Base-by-base conservation (phyloP, 148 eudicot genomes). In the Vaccinium darrowii region DNA sequence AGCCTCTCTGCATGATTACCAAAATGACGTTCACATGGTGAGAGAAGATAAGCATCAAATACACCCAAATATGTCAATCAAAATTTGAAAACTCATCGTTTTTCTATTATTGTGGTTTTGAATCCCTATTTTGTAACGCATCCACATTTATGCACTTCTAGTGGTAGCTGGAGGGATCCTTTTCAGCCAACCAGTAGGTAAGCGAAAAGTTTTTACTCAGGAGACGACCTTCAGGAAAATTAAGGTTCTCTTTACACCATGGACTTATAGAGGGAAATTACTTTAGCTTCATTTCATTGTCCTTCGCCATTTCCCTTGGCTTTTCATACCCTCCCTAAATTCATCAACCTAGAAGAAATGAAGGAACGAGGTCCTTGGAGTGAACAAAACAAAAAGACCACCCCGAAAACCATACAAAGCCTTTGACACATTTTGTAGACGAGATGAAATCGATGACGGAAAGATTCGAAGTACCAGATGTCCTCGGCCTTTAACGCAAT, bases 1-100 rank as follows among this genome's bases (percentile, higher is more conserved):
- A 97, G n/a, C 95, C 94, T 6, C 75, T 81, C 99, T 97, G 95
- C 91, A 89, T 58, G 33, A 73, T 84, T 76, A 51, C 5, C 56
- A 81, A 74, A 53, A 53, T 62, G 84, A 13, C 39, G 47, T 57
- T 11, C 4, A 71, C 72, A 81, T 53, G 18, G 50, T 25, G 18
- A 50, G 58, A 74, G 69, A 82, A 65, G 43, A 81, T 4, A 63
- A 65, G 47, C 25, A 79, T 79, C 27, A 11, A 36, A 33, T 23
- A 43, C 47, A 43, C 5, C 47, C 11, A 53, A 2, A 39, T 43
- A 2, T 62, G 78, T 75, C 19, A 19, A 6, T 39, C 52, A 19
- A 75, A 19, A 75, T 75, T 33, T 7, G 18, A 75, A 25, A 62
- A 62, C 25, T 62, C 69, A n/a, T 62, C 27, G 11, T 23, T 65